Conservation (phyloP, 352 stramenopile species). For the Phytophthora melonis region DNA sequence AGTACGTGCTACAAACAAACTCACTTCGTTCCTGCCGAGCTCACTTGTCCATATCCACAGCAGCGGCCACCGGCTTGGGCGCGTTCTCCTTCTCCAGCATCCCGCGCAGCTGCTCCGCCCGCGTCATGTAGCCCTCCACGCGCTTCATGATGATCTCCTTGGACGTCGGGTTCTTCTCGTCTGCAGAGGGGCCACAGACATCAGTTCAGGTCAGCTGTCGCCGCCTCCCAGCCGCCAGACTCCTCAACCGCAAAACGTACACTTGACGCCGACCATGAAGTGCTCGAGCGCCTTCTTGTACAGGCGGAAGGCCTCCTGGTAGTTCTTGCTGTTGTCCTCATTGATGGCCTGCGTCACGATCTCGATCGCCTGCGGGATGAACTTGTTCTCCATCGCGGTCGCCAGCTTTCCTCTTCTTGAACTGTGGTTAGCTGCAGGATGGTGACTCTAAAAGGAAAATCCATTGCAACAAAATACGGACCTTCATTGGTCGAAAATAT, state of each 20-base stretch:
- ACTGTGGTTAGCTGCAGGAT: background rate
- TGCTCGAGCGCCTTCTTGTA: constrained; percentile 93
- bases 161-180: constrained; percentile 93
- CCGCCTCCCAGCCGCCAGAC: background rate
- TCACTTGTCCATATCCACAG: constrained; percentile 82
- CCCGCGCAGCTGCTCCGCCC: constrained; percentile 87
- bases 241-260: constrained; percentile 41
- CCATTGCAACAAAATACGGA: constrained; percentile 1
- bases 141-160: constrained; percentile 93
- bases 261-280: constrained; percentile 92
- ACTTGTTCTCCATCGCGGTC: constrained; percentile 87
- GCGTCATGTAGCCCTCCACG: constrained; percentile 91
- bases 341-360: constrained; percentile 90
- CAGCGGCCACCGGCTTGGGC: constrained; percentile 65
- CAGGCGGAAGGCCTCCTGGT: constrained; percentile 85
- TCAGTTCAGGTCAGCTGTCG: background rate
- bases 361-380: constrained; percentile 92
- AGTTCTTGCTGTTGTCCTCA: constrained; percentile 92
- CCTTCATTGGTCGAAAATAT: constrained; percentile 18
- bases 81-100: constrained; percentile 76
- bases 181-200: constrained; percentile 38
- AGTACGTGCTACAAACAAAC: background rate
- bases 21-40: background rate
- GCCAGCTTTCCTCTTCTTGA: background rate
- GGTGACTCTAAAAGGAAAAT: constrained; percentile 22